Conservation (phyloP, 768 basidiomycete genomes). For the Tylopilus plumbeoviolaceoides region DNA sequence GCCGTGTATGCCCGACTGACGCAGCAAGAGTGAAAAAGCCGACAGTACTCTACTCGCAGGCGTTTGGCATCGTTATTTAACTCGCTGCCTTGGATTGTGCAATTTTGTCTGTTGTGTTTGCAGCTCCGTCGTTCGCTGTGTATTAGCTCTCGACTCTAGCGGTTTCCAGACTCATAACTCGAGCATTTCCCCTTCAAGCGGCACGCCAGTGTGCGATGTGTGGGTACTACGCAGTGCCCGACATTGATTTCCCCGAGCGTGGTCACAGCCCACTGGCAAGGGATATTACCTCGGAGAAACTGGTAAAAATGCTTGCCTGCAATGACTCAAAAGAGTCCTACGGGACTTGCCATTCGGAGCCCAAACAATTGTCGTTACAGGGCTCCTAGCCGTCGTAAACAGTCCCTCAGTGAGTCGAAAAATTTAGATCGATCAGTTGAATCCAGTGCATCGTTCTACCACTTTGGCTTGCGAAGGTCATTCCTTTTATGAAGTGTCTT, state of each 20-base stretch:
- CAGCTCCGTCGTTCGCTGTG: too few relatives aligned
- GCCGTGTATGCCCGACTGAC: too few relatives aligned
- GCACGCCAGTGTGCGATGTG: too few relatives aligned
- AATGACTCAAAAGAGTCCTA: background rate
- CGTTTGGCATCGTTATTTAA: too few relatives aligned
- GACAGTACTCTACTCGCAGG: too few relatives aligned
- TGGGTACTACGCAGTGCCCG: too few relatives aligned
- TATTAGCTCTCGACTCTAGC: too few relatives aligned
- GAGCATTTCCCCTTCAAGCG: too few relatives aligned
- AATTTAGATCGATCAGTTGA: constrained; percentile 6
- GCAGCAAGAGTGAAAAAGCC: too few relatives aligned
- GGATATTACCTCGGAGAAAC: background rate
- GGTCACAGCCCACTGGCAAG: background rate
- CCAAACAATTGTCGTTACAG: background rate
- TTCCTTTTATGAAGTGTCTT: constrained; percentile 67
- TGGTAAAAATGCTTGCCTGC: background rate
- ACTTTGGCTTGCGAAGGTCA: constrained; percentile 60
- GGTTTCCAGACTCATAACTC: too few relatives aligned
- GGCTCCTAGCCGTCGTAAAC: background rate
- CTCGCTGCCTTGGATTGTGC: background rate
- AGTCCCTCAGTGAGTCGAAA: background rate
- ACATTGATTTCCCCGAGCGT: too few relatives aligned
- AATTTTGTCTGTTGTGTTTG: background rate
- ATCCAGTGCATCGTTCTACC: constrained; percentile 40
- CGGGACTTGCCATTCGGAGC: background rate